Evolutionary conservation across 2,329 filamentous ascomycete species (phyloP).

Genomic region (Raffaelea deltoideospora): DNA sequence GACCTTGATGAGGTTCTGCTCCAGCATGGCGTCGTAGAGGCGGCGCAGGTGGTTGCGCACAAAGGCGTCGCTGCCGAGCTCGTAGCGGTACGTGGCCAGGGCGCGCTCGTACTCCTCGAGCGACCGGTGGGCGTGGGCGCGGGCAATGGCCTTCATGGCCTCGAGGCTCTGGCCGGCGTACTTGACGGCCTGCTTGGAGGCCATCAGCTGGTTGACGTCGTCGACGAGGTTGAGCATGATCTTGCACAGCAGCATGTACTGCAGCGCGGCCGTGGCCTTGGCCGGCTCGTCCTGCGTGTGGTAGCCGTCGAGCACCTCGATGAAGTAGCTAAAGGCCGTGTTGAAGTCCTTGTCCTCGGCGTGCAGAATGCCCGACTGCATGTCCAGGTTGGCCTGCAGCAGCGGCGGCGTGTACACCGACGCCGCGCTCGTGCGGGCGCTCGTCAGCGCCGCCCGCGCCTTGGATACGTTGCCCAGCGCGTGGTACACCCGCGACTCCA

Average conservation of each 20-base stretch:
- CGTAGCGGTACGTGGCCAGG: conserved; percentile 76
- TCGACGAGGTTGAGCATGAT: conserved; percentile 97
- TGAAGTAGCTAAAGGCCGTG: conserved; percentile 97
- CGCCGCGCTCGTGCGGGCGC: conserved; percentile 84
- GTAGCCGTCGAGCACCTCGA: conserved; percentile 95
- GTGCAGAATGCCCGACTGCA: conserved; percentile 98
- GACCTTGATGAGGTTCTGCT: conserved; percentile 99
- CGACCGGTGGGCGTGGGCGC: conserved; percentile 87
- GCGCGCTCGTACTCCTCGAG: conserved; percentile 95
- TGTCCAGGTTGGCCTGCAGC: conserved; percentile 89
- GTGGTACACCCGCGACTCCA: conserved; percentile 95
- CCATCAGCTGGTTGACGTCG: conserved; percentile 89
- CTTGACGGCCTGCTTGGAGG: conserved; percentile 90
- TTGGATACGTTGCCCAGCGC: conserved; percentile 93
- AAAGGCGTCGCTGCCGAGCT: conserved; percentile 88
- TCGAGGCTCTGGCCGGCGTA: conserved; percentile 93
- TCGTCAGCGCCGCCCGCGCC: conserved; percentile 85
- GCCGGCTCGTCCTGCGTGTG: conserved; percentile 76
- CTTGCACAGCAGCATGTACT: conserved; percentile 99
- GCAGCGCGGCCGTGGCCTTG: conserved; percentile 89
- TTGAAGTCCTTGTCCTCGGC: conserved; percentile 99
- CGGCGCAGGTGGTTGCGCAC: conserved; percentile 93
- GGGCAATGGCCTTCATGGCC: conserved; percentile 97
- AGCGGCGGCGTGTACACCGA: conserved; percentile 94
- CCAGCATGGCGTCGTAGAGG: conserved; percentile 95